Evolutionary conservation across 2,329 filamentous ascomycete genomes (phyloP).

Genomic region (Talaromyces pinophilus): DNA sequence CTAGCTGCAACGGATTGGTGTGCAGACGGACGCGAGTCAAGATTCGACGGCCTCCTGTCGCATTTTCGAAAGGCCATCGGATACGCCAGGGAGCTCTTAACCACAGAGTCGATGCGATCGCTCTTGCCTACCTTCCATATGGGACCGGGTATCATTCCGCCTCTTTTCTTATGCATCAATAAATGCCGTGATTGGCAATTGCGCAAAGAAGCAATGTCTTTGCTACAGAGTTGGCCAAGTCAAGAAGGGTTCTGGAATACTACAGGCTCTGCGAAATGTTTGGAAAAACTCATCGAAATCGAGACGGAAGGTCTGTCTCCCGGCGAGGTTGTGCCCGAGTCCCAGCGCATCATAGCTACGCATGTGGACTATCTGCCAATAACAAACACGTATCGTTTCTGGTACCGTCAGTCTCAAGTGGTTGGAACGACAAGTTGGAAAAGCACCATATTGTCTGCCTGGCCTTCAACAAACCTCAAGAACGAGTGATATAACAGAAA

Average conservation of each 20-base stretch:
- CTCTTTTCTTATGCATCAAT: constrained; percentile 36
- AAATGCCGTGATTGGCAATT: constrained; percentile 36
- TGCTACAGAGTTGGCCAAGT: constrained; percentile 17
- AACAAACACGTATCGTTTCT: constrained; percentile 7
- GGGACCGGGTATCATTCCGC: constrained; percentile 35
- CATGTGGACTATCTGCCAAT: constrained; percentile 20
- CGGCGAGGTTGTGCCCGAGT: constrained; percentile 18
- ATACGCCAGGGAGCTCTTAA: constrained; percentile 12
- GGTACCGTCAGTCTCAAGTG: constrained; percentile 8
- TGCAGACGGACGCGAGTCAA: constrained; percentile 15
- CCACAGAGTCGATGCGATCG: constrained; percentile 3
- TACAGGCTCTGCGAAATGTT: constrained; percentile 6
- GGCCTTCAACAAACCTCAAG: not conserved
- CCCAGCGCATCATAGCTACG: constrained; percentile 18
- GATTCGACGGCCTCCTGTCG: constrained; percentile 20
- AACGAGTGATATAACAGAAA: not conserved
- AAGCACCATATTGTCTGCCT: not conserved
- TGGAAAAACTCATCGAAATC: constrained; percentile 20
- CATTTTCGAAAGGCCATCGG: constrained; percentile 20
- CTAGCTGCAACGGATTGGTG: constrained; percentile 5
- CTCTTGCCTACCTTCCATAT: constrained; percentile 26
- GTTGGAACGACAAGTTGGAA: not conserved
- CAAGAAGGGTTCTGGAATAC: constrained; percentile 24
- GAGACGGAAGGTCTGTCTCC: constrained; percentile 18
- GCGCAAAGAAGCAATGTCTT: constrained; percentile 17